Conservation (phyloP, 148 eudicot genomes). For the Rheum nobile region DNA sequence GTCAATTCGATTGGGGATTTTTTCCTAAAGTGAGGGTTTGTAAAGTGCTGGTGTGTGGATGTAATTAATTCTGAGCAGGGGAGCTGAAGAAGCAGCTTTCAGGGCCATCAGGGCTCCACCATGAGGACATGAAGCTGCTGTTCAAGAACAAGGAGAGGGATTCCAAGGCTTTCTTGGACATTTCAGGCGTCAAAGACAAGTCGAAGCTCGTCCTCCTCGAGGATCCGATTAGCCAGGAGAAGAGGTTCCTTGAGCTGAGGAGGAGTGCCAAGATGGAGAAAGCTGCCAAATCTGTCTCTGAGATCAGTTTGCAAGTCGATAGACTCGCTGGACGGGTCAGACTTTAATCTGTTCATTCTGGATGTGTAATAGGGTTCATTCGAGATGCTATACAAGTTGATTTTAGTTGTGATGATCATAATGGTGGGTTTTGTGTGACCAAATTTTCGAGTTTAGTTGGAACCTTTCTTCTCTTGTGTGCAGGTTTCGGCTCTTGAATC, state of each 20-base stretch:
- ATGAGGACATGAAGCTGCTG: constrained; percentile 69
- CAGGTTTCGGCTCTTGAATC: constrained; percentile 74
- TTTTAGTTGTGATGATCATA: too few relatives aligned
- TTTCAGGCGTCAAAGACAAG: constrained; percentile 67
- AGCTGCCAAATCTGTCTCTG: constrained; percentile 67
- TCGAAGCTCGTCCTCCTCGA: constrained; percentile 71
- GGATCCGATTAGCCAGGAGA: constrained; percentile 87
- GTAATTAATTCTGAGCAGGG: constrained; percentile 27
- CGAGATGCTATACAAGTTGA: too few relatives aligned
- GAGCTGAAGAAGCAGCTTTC: constrained; percentile 79
- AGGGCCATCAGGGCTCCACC: constrained; percentile 83
- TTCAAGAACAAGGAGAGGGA: constrained; percentile 69
- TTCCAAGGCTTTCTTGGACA: constrained; percentile 58
- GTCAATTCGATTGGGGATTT: neutral
- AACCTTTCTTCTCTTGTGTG: constrained; percentile 9
- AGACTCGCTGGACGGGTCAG: constrained; percentile 70
- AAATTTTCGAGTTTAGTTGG: neutral
- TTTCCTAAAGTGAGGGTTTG: neutral
- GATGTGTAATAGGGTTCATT: too few relatives aligned
- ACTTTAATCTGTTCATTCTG: neutral
- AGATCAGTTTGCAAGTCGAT: constrained; percentile 77
- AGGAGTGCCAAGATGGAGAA: constrained; percentile 70
- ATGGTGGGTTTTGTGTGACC: too few relatives aligned
- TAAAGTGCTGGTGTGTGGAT: neutral
- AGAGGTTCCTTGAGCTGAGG: constrained; percentile 63